Evolutionary conservation across 2,329 filamentous ascomycete genomes (phyloP).

Genomic region (Dactylellina leptospora): DNA sequence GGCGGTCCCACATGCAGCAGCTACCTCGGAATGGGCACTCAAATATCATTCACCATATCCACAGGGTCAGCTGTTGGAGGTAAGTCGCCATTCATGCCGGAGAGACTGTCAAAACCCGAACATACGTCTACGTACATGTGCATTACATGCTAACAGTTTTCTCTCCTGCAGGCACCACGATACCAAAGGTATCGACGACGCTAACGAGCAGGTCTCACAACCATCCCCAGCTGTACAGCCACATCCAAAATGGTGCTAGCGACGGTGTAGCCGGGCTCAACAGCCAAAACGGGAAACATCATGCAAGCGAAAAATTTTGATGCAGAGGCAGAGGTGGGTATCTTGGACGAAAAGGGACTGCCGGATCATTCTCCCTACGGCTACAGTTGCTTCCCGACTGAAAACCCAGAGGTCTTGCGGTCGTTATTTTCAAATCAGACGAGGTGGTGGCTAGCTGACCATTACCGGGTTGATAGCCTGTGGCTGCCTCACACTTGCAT

Average conservation of each 20-base stretch:
- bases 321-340: slow-evolving; percentile 36
- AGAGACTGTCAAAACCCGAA: slow-evolving; percentile 10
- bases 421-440: slow-evolving; percentile 13
- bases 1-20: slow-evolving; percentile 16
- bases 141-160: slow-evolving; percentile 19
- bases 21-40: not conserved
- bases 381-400: slow-evolving; percentile 45
- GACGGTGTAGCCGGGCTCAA: slow-evolving; percentile 52
- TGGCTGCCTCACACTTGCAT: slow-evolving; percentile 40
- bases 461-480: slow-evolving; percentile 21
- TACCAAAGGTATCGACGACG: slow-evolving; percentile 1
- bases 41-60: slow-evolving; percentile 38
- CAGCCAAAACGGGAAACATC: slow-evolving; percentile 49
- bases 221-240: slow-evolving; percentile 45
- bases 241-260: slow-evolving; percentile 48
- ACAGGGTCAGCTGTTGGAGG: slow-evolving; percentile 35
- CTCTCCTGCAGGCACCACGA: slow-evolving; percentile 48
- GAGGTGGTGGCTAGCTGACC: slow-evolving; percentile 51
- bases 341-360: slow-evolving; percentile 50
- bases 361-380: slow-evolving; percentile 40
- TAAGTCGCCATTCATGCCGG: slow-evolving; percentile 20
- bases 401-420: slow-evolving; percentile 5
- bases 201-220: slow-evolving; percentile 34
- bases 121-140: slow-evolving; percentile 20
- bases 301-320: slow-evolving; percentile 53